phyloP scores from a whole-genome alignment of 257 asterid genomes.

The Linderniella brevidens region DNA sequence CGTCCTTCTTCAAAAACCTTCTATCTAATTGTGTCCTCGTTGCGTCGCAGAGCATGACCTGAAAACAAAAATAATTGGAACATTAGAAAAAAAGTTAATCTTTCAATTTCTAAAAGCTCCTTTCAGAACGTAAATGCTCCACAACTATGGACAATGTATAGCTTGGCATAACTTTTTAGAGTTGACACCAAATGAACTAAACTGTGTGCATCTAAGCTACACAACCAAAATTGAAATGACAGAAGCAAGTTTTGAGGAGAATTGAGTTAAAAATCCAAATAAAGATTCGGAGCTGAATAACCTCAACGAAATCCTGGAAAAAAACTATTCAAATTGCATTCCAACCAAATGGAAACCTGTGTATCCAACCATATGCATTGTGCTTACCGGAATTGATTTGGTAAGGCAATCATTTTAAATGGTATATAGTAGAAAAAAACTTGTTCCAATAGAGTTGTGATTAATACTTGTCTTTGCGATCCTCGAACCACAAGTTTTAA shows the following conservation, averaged over 20 bases:
- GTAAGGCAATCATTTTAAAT: neutral
- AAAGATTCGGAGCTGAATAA: too few relatives aligned
- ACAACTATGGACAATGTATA: too few relatives aligned
- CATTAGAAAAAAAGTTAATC: too few relatives aligned
- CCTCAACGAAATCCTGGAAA: too few relatives aligned
- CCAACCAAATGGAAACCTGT: too few relatives aligned
- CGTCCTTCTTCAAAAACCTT: slow-evolving; percentile 57
- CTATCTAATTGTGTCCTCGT: slow-evolving; percentile 44
- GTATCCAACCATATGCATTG: neutral
- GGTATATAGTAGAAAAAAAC: slow-evolving; percentile 5
- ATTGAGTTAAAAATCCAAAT: too few relatives aligned
- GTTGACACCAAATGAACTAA: too few relatives aligned
- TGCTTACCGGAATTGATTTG: neutral
- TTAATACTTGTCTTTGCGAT: slow-evolving; percentile 64
- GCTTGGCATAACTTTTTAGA: too few relatives aligned
- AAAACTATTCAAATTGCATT: too few relatives aligned
- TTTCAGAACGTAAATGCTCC: neutral
- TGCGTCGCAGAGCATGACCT: slow-evolving; percentile 60
- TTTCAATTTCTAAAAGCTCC: neutral
- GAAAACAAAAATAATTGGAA: slow-evolving; percentile 10
- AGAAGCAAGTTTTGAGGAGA: too few relatives aligned
- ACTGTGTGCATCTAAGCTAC: too few relatives aligned
- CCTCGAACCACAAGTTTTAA: slow-evolving; percentile 48
- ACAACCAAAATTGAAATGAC: too few relatives aligned
- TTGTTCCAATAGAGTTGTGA: slow-evolving; percentile 8